These are phyloP conservation scores for Shiraia sp. DNA, from an alignment of 2,329 filamentous ascomycete species.

Conservation along the genomic window DNA sequence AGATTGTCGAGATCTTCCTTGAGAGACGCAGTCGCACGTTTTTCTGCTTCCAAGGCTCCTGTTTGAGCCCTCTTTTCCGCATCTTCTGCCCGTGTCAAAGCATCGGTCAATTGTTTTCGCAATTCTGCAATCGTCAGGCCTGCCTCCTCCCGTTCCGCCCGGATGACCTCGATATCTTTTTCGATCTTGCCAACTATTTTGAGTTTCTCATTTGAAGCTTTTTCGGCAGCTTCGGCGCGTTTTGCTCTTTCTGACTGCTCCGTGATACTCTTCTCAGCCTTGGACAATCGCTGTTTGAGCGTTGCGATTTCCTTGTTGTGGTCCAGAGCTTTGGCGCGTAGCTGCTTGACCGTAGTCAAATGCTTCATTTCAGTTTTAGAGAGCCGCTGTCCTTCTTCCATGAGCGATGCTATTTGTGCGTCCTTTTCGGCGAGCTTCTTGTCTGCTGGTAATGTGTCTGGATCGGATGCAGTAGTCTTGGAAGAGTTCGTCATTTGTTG, in stretches of 20 bases:
- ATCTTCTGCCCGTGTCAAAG: constrained; percentile 67
- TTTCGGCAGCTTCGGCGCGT: constrained; percentile 62
- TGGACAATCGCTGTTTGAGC: constrained; percentile 63
- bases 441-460: constrained; percentile 52
- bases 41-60: constrained; percentile 70
- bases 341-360: constrained; percentile 78
- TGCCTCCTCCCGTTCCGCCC: constrained; percentile 65
- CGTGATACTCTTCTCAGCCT: constrained; percentile 66
- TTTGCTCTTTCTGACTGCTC: constrained; percentile 65
- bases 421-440: constrained; percentile 88
- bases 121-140: constrained; percentile 69
- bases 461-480: constrained; percentile 62
- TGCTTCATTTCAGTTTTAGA: constrained; percentile 86
- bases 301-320: constrained; percentile 56
- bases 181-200: constrained; percentile 56
- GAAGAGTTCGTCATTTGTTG: constrained; percentile 78
- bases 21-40: constrained; percentile 57
- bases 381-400: constrained; percentile 90
- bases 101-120: constrained; percentile 69
- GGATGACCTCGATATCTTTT: constrained; percentile 64
- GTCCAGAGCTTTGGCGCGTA: constrained; percentile 60
- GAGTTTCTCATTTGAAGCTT: constrained; percentile 60
- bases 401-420: constrained; percentile 82
- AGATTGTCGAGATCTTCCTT: constrained; percentile 66
- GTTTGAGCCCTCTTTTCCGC: constrained; percentile 69